phyloP scores from a whole-genome alignment of 1,139 yeast species.

The Scheffersomyces segobiensis region DNA sequence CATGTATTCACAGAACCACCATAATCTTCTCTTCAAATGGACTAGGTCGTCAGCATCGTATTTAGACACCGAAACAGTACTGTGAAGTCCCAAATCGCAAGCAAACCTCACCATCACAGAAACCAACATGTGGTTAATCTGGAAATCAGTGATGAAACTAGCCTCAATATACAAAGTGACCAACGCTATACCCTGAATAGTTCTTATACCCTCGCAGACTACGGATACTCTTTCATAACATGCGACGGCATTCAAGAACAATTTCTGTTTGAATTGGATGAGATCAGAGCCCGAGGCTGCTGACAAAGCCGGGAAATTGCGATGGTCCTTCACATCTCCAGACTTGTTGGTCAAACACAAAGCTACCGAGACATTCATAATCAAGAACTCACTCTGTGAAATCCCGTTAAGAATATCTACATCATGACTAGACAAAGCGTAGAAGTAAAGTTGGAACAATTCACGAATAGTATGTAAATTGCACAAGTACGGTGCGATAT shows the following conservation, averaged over 20 bases:
- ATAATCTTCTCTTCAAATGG: conserved; percentile 15
- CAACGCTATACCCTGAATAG: conserved; percentile 26
- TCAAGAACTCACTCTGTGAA: conserved; percentile 13
- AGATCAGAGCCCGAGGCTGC: conserved; percentile 1
- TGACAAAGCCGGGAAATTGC: conserved; percentile 4
- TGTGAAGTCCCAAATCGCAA: conserved; percentile 20
- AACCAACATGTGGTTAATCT: conserved; percentile 20
- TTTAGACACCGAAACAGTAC: conserved; percentile 12
- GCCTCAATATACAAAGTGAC: conserved; percentile 23
- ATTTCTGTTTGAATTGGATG: conserved; percentile 7
- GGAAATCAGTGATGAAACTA: conserved; percentile 23
- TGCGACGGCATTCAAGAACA: conserved; percentile 18
- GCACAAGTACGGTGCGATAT: conserved; percentile 7
- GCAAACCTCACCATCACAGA: conserved; percentile 23
- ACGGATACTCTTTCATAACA: conserved; percentile 21
- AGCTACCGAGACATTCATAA: conserved; percentile 17
- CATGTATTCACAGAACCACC: conserved; percentile 23
- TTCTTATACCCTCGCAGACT: conserved; percentile 19
- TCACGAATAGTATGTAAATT: conserved; percentile 5
- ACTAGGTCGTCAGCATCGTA: conserved; percentile 7
- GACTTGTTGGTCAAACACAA: conserved; percentile 10
- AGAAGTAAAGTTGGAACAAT: conserved; percentile 9
- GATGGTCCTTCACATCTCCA: conserved; percentile 1
- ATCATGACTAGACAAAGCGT: conserved; percentile 6
- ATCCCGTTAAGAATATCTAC: conserved; percentile 8